Conservation (phyloP, 306 rosid genomes). For the Lagenaria siceraria region DNA sequence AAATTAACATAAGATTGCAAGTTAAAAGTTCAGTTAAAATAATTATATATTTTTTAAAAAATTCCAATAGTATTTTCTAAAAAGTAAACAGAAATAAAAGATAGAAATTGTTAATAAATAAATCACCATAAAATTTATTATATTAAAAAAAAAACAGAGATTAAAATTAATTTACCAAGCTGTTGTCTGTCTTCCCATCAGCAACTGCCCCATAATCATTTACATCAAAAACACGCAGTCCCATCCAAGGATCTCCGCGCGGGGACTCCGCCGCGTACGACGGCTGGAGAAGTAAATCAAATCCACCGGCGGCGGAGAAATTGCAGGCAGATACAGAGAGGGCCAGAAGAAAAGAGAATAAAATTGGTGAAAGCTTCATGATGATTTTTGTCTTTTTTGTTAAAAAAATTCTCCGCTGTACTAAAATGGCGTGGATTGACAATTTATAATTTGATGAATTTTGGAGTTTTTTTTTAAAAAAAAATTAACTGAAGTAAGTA, state of each 20-base stretch:
- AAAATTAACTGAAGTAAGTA: background rate
- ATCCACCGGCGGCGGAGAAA: background rate
- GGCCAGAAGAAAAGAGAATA: background rate
- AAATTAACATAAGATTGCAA: background rate
- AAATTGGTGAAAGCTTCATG: background rate
- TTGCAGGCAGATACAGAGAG: background rate
- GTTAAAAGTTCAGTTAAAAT: background rate
- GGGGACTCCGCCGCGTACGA: background rate
- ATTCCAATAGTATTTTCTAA: background rate
- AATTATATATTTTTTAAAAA: background rate
- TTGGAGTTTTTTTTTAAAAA: background rate
- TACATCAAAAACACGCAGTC: background rate
- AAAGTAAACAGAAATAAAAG: background rate
- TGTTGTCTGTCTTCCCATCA: background rate
- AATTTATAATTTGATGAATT: background rate
- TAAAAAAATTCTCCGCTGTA: background rate
- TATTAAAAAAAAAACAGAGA: no score
- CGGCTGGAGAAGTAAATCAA: background rate
- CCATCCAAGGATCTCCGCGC: background rate
- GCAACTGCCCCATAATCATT: slow-evolving; percentile 3
- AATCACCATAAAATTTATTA: no score
- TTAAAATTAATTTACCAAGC: background rate
- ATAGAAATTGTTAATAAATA: background rate
- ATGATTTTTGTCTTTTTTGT: no score
- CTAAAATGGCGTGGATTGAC: background rate